Evolutionary conservation across 345 rosid genomes (phyloP).

Genomic region (Corymbia maculata): DNA sequence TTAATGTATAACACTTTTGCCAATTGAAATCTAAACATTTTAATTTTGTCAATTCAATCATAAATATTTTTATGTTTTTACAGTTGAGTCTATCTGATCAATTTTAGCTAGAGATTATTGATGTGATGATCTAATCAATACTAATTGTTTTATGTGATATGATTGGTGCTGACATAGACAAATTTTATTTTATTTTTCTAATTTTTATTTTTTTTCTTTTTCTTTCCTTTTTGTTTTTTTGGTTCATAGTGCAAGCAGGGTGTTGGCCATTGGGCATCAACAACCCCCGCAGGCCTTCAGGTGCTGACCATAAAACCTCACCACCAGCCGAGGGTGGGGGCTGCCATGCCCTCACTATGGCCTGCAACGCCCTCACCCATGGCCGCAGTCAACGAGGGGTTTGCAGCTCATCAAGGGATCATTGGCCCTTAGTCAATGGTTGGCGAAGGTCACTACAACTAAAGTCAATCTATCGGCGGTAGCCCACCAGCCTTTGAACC

Average conservation of each 20-base stretch:
- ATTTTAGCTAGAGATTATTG: rapidly evolving
- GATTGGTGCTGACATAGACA: no score
- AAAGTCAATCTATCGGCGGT: no score
- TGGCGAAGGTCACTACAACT: rapidly evolving
- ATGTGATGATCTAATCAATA: background rate
- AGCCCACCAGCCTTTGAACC: background rate
- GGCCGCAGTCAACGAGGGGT: no score
- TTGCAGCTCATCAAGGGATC: background rate
- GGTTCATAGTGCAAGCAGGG: rapidly evolving
- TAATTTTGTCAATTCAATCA: background rate
- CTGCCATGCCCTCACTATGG: background rate
- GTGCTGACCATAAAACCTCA: no score
- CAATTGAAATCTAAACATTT: rapidly evolving
- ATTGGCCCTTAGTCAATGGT: background rate
- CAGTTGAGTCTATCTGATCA: no score
- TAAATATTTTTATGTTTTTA: no score
- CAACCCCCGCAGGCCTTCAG: no score
- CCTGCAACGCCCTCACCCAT: rapidly evolving
- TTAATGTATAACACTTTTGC: background rate
- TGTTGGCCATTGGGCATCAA: background rate
- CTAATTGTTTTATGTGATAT: rapidly evolving
- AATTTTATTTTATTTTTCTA: no score
- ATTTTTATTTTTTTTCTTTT: no score
- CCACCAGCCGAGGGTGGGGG: no score
- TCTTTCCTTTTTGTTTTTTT: no score